phyloP scores from a whole-genome alignment of 192 early-diverging fungal species.

The Backusella tuberculispora region DNA sequence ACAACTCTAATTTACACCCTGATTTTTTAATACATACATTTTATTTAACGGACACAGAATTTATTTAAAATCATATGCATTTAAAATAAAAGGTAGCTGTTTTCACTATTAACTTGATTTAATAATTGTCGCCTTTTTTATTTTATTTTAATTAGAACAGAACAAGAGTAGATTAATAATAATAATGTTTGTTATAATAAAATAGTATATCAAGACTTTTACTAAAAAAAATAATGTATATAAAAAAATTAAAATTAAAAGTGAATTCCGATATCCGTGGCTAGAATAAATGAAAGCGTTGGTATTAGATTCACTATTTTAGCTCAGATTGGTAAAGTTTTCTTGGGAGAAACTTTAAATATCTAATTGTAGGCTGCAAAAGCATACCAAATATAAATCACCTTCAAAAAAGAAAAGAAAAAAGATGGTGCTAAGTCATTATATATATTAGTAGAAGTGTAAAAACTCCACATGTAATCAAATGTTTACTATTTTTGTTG shows the following conservation, averaged over 20 bases:
- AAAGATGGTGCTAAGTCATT: not conserved
- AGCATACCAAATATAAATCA: not conserved
- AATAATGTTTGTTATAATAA: too few species aligned
- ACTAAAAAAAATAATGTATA: not conserved
- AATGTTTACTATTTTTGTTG: too few species aligned
- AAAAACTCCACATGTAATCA: too few species aligned
- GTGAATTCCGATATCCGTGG: not conserved
- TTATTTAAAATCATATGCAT: not conserved
- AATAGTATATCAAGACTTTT: too few species aligned
- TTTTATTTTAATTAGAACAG: too few species aligned
- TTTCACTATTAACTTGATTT: not conserved
- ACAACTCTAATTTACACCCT: not conserved
- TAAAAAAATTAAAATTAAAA: not conserved
- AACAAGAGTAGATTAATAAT: too few species aligned
- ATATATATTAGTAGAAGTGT: too few species aligned
- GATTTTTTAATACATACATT: not conserved
- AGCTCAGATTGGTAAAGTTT: not conserved
- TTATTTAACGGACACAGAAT: not conserved
- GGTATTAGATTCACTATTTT: not conserved
- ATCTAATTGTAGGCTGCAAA: not conserved
- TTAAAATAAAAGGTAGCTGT: not conserved
- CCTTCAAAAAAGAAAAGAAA: not conserved
- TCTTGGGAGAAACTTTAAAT: slow-evolving; percentile 11
- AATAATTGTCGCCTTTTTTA: not conserved
- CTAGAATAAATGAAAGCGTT: not conserved